Base-by-base conservation (phyloP, 2,329 filamentous ascomycete genomes). In the Hyphodiscus sp. region DNA sequence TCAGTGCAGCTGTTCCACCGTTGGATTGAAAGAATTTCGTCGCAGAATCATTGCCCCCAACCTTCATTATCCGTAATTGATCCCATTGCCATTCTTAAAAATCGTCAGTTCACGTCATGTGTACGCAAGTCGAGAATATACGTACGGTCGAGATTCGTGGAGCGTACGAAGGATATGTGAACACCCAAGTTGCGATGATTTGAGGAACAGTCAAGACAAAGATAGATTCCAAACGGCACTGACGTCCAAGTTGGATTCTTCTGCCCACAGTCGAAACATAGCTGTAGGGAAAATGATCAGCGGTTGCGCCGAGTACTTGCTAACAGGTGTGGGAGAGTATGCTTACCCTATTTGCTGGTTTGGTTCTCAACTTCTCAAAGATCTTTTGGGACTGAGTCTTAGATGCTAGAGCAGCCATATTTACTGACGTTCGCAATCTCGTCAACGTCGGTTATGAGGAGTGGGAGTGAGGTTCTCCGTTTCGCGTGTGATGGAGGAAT, bases 171-270 rank as follows among this genome's bases (percentile, higher is more conserved):
- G 64, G 92, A 96, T 74, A 99, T 96, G 74, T 99, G 94, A 57
- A 97, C 92, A 72, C 94, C 94, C 66, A 99, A 85, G 73, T 97
- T 97, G 65, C 94, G 87, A 73, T 99, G 94, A 72, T 96, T 91
- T 53, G 92, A 87, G 43, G 92, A 96, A 76, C 94, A 99, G 75
- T 99, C 94, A 66, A 99, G 86, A 69, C 94, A 99, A 20, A 99
- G 83, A 71, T 97, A 99, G 71, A 99, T 97, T 68, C 89, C 94
- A 61, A 99, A 91, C 11, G 92, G 91, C 30, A 96, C 91, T 7
- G 92, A 97, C 8, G 91, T 95, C 94, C 94, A 99, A 55, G 94
- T 97, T 58, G 94, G 94, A 69, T 96, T 96, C 75, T 97, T 97
- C 67, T 91, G 87, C 70, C 89, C 86, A 74, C 94, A 99, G 76